Evolutionary conservation across 2,329 filamentous ascomycete species (phyloP).

Genomic region (Cercospora citrullina): DNA sequence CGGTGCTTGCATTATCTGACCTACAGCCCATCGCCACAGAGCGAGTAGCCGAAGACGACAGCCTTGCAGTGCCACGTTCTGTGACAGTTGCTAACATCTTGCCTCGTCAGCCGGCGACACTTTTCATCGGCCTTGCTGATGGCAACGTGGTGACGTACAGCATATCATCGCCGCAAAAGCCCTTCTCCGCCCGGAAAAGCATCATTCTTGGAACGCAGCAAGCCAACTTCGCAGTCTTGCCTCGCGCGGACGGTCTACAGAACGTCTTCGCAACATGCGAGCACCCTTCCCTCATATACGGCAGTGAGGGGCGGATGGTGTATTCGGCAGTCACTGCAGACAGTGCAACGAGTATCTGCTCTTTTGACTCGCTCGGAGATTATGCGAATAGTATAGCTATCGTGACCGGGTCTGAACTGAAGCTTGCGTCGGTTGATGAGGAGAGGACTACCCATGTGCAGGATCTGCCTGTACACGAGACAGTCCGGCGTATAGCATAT

Average conservation of each 20-base stretch:
- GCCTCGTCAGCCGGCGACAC: constrained; percentile 64
- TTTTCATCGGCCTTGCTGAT: constrained; percentile 90
- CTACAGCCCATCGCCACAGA: constrained; percentile 67
- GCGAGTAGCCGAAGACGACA: constrained; percentile 57
- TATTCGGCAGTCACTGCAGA: constrained; percentile 94
- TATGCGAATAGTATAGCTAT: constrained; percentile 81
- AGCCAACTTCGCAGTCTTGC: constrained; percentile 76
- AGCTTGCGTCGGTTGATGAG: constrained; percentile 77
- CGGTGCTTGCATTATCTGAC: constrained; percentile 67
- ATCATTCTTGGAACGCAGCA: constrained; percentile 84
- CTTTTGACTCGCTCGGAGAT: constrained; percentile 71
- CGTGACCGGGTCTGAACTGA: constrained; percentile 68
- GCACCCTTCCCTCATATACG: constrained; percentile 90
- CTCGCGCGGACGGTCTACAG: constrained; percentile 64
- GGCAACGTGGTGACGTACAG: constrained; percentile 85
- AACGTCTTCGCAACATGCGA: constrained; percentile 94
- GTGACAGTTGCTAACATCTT: constrained; percentile 78
- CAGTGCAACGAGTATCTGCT: constrained; percentile 75
- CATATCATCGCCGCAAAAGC: constrained; percentile 61
- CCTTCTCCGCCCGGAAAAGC: constrained; percentile 72
- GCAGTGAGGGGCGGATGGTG: constrained; percentile 79
- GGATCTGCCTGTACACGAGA: constrained; percentile 74
- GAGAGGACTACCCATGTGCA: constrained; percentile 87
- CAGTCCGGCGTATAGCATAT: constrained; percentile 83
- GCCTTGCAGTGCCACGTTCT: constrained; percentile 77